A percentile compares a stretch with the other conserved stretches of the same genome.
These are phyloP conservation scores for fission yeast (Schizosaccharomyces pombe) DNA, from an alignment of 805 yeast genomes.

Conservation along the genomic window DNA sequence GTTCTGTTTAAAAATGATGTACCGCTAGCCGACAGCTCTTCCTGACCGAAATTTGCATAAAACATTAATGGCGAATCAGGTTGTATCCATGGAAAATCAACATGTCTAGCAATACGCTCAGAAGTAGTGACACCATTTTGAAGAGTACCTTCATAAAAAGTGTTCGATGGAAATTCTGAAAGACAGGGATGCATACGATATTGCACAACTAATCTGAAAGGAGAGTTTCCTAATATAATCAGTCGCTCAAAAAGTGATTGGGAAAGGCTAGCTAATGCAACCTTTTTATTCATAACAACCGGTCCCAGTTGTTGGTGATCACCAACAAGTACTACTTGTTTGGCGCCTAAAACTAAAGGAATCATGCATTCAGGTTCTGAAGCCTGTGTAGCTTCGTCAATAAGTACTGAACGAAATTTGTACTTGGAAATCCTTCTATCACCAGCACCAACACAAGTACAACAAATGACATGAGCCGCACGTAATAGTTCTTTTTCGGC, in stretches of 20 bases:
- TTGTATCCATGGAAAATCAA: constrained; percentile 81
- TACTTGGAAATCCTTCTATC: constrained; percentile 34
- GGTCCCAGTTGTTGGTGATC: constrained; percentile 94
- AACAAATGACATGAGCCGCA: constrained; percentile 56
- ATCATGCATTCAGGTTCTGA: constrained; percentile 79
- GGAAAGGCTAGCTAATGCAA: constrained; percentile 65
- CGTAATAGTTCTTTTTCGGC: constrained; percentile 29
- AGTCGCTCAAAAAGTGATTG: constrained; percentile 77
- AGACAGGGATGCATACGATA: constrained; percentile 85
- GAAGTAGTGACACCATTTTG: constrained; percentile 68
- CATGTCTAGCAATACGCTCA: constrained; percentile 31
- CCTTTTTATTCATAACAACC: constrained; percentile 54
- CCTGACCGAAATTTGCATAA: constrained; percentile 75
- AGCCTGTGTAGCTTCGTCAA: constrained; percentile 87
- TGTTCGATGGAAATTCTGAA: constrained; percentile 69
- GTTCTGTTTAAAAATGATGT: constrained; percentile 62
- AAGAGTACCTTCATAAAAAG: constrained; percentile 77
- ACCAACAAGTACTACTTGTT: constrained; percentile 75
- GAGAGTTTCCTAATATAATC: constrained; percentile 58
- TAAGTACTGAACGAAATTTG: constrained; percentile 52
- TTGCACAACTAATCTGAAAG: constrained; percentile 72
- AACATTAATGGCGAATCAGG: constrained; percentile 78
- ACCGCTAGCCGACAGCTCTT: constrained; percentile 65
- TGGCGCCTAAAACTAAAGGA: constrained; percentile 73
- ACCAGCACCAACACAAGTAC: constrained; percentile 86